Conservation (phyloP, 371 early-diverging fungal genomes). For the Lichtheimia ornata region DNA sequence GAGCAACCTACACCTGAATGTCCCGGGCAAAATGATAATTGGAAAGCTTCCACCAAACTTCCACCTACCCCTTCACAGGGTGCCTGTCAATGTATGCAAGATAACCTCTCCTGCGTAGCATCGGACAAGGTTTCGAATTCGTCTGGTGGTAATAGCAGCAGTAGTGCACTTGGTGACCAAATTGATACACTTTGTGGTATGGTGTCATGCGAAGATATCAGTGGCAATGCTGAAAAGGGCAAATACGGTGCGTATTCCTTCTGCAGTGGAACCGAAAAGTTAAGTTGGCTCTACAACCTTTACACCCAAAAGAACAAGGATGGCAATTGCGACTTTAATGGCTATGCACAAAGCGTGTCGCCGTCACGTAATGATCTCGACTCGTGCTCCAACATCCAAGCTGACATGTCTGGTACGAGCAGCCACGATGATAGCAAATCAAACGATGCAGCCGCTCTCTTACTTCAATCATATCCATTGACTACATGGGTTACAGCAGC, state of each 20-base stretch:
- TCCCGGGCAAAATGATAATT: constrained; percentile 52
- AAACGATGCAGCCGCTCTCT: too few species aligned
- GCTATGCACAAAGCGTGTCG: constrained; percentile 30
- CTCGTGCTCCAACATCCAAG: constrained; percentile 29
- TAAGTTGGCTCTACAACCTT: constrained; percentile 47
- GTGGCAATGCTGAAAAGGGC: constrained; percentile 53
- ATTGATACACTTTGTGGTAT: constrained; percentile 57
- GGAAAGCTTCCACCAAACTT: constrained; percentile 60
- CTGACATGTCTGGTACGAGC: constrained; percentile 2
- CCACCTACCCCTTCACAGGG: constrained; percentile 73
- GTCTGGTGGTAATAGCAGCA: constrained; percentile 14
- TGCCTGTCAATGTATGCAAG: constrained; percentile 71
- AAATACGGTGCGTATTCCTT: constrained; percentile 58
- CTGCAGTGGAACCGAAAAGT: constrained; percentile 53
- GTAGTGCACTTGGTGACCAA: constrained; percentile 26
- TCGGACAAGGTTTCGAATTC: constrained; percentile 43
- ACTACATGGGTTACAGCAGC: too few species aligned
- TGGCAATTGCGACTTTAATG: constrained; percentile 40
- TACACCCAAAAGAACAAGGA: constrained; percentile 25
- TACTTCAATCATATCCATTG: too few species aligned
- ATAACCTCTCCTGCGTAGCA: constrained; percentile 61
- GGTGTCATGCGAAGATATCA: constrained; percentile 55
- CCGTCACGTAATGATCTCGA: constrained; percentile 38
- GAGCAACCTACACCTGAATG: constrained; percentile 46
- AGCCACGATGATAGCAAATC: too few species aligned